Conservation (phyloP, 2,329 filamentous ascomycete species). For the Neonectria ditissima region DNA sequence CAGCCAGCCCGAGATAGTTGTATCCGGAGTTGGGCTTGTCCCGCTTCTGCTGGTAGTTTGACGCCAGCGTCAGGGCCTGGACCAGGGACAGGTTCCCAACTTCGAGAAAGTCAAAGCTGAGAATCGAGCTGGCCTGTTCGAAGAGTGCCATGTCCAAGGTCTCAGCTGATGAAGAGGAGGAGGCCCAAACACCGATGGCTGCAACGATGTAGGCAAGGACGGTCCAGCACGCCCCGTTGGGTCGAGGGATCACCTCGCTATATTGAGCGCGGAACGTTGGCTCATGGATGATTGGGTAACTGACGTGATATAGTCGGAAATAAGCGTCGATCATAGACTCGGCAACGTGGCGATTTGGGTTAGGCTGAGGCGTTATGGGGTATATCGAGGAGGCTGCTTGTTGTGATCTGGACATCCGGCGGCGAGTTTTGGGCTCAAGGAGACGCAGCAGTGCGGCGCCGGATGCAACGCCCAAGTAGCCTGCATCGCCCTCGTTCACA, state of each 20-base stretch:
- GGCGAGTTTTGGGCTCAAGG: slow-evolving; percentile 47
- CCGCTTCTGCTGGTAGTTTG: slow-evolving; percentile 63
- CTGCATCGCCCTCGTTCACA: slow-evolving; percentile 52
- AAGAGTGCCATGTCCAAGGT: slow-evolving; percentile 46
- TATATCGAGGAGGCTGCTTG: slow-evolving; percentile 19
- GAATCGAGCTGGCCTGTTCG: slow-evolving; percentile 46
- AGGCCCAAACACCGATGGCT: slow-evolving; percentile 53
- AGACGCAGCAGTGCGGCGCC: slow-evolving; percentile 58
- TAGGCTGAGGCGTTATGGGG: slow-evolving; percentile 45
- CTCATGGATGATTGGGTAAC: slow-evolving; percentile 61
- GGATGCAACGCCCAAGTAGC: slow-evolving; percentile 60
- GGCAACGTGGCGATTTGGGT: slow-evolving; percentile 48
- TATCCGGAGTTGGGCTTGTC: slow-evolving; percentile 65
- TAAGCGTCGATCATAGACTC: slow-evolving; percentile 51
- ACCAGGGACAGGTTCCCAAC: slow-evolving; percentile 59
- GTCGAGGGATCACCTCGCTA: slow-evolving; percentile 49
- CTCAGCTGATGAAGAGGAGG: slow-evolving; percentile 35
- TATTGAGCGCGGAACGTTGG: slow-evolving; percentile 56
- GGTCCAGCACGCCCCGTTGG: slow-evolving; percentile 47
- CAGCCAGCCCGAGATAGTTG: slow-evolving; percentile 63
- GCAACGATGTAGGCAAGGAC: slow-evolving; percentile 51
- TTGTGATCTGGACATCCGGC: slow-evolving; percentile 37
- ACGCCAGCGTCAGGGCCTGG: slow-evolving; percentile 57
- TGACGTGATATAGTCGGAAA: slow-evolving; percentile 58
- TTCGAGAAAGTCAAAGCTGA: slow-evolving; percentile 58